Evolutionary conservation across 2,329 filamentous ascomycete species (phyloP).

Genomic region (Aspergillus caelatus): DNA sequence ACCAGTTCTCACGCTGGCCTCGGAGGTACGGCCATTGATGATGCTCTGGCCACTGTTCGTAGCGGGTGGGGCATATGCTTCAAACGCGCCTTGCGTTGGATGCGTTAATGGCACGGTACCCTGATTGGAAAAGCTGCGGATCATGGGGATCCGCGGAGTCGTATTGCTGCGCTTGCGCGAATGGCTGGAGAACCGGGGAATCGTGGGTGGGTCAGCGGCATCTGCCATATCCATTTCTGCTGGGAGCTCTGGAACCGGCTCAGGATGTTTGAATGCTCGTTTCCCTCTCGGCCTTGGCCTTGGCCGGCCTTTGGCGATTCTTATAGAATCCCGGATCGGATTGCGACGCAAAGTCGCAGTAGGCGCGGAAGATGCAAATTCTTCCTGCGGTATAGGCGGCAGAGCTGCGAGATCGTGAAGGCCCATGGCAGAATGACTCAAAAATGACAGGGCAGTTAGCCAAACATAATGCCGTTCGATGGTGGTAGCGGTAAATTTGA

Average conservation of each 20-base stretch:
- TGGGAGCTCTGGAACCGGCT: constrained; percentile 39
- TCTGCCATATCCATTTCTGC: constrained; percentile 37
- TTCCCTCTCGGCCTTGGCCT: constrained; percentile 45
- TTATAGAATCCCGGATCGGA: constrained; percentile 83
- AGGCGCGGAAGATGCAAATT: constrained; percentile 42
- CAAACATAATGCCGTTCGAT: constrained; percentile 90
- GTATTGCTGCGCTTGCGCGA: constrained; percentile 89
- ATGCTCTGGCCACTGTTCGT: constrained; percentile 43
- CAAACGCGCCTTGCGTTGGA: constrained; percentile 57
- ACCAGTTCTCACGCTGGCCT: constrained; percentile 50
- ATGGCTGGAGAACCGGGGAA: constrained; percentile 63
- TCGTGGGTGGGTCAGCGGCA: constrained; percentile 54
- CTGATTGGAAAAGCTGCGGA: constrained; percentile 73
- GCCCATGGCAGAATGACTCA: constrained; percentile 84
- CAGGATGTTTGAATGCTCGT: constrained; percentile 40
- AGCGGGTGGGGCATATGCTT: constrained; percentile 51
- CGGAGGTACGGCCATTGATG: constrained; percentile 56
- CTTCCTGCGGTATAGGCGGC: constrained; percentile 54
- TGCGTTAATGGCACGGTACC: constrained; percentile 36
- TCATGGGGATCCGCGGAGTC: constrained; percentile 69
- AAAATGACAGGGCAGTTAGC: constrained; percentile 91
- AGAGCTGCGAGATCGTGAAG: constrained; percentile 71
- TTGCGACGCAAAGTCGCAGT: constrained; percentile 56
- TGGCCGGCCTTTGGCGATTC: constrained; percentile 76
- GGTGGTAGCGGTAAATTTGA: constrained; percentile 88